Evolutionary conservation across 2,329 filamentous ascomycete genomes (phyloP), one percentile per base, ranked within the genome.

Genomic region (Alternaria sp.): DNA sequence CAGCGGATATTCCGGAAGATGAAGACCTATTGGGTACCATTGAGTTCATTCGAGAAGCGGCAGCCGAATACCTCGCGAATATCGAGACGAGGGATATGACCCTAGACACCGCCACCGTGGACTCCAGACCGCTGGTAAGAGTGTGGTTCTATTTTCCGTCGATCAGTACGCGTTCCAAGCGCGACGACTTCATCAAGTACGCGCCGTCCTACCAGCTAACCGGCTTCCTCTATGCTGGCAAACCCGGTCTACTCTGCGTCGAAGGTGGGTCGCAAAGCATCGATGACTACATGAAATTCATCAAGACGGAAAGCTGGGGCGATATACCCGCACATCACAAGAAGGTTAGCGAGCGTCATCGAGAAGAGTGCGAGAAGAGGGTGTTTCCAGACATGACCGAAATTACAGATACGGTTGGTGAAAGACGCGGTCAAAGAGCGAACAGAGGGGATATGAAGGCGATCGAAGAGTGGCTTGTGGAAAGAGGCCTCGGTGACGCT

Each of bases 131-230:
- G 0, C 66, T 85, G 1, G 81, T 86, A 3, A 78, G 87, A 8
- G 86, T 85, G 1, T 88, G 86, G 86, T 88, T 88, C 68, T 88
- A 88, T 73, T 88, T 89, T 62, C 86, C 86, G 0, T 88, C 86
- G 1, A 83, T 89, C 54, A 86, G 83, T 41, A 88, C 86, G 0
- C 83, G 87, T 3, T 81, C 82, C 46, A 89, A 88, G 67, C 80
- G 87, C 47, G 81, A 85, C 64, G 86, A 89, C 63, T 75, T 88
- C 42, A 82, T 88, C 44, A 81, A 80, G 55, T 76, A 86, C 57
- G 86, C 85, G 0, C 83, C 86, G 0, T 64, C 69, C 0, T 87
- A 87, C 69, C 74, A 69, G 3, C 79, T 89, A 0, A 88, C 86
- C 0, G 87, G 87, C 0, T 88, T 89, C 65, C 81, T 88, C 4